Percentiles rank a stretch among this genome's conserved stretches.
These are phyloP conservation scores for Galerina marginata DNA, from an alignment of 768 basidiomycete species.

Conservation along the genomic window DNA sequence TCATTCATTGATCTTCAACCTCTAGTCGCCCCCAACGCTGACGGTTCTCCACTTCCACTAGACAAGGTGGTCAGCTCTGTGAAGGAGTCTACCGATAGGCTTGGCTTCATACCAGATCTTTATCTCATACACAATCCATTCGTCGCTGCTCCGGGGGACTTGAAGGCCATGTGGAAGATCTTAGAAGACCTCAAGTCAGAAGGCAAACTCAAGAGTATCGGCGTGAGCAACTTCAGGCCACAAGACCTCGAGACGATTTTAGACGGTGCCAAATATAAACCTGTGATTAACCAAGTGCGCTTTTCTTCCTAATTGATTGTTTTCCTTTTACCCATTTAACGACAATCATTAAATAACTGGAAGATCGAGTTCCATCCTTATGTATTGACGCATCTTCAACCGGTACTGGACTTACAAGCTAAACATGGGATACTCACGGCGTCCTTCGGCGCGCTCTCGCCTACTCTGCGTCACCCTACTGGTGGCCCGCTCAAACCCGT, in stretches of 20 bases:
- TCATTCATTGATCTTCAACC: background rate
- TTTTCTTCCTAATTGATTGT: no score
- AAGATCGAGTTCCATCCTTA: constrained; percentile 46
- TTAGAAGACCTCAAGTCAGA: constrained; percentile 54
- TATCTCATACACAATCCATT: constrained; percentile 56
- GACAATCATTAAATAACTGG: background rate
- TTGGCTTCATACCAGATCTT: constrained; percentile 54
- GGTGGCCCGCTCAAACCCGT: constrained; percentile 44
- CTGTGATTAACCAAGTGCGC: constrained; percentile 57
- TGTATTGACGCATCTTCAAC: constrained; percentile 35
- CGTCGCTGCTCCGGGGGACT: constrained; percentile 30
- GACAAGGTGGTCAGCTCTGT: constrained; percentile 46
- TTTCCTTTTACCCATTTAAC: no score
- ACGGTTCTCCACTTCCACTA: constrained; percentile 28
- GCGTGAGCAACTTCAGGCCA: constrained; percentile 59
- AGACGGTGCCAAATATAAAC: constrained; percentile 50
- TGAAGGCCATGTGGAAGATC: constrained; percentile 49
- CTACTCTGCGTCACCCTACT: constrained; percentile 39
- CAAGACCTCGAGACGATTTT: constrained; percentile 49
- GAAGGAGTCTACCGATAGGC: constrained; percentile 14
- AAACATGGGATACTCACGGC: constrained; percentile 43
- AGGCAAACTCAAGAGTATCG: constrained; percentile 46
- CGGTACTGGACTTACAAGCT: constrained; percentile 38
- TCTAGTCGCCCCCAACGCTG: constrained; percentile 15
- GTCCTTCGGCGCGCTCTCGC: constrained; percentile 43